These are phyloP conservation scores for Pythium volutum DNA, from an alignment of 352 stramenopile species.

Conservation along the genomic window DNA sequence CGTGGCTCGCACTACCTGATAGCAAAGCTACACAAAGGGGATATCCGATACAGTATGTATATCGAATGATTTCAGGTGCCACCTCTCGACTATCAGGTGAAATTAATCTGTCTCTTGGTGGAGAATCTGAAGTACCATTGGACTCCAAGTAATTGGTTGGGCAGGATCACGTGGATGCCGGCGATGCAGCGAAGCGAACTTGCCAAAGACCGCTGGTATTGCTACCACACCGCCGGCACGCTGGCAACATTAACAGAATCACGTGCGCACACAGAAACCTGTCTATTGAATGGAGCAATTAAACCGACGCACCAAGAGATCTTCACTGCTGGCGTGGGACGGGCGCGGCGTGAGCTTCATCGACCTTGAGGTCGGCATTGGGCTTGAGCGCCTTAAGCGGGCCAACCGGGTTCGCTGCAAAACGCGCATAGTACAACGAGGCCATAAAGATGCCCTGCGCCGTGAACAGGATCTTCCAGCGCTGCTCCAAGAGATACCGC, in stretches of 20 bases:
- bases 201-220: too few species aligned
- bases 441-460: slow-evolving; percentile 68
- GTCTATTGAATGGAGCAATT: not conserved
- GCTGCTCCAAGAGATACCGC: slow-evolving; percentile 58
- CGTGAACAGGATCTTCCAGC: slow-evolving; percentile 77
- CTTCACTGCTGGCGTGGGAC: not conserved
- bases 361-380: slow-evolving; percentile 22
- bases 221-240: too few species aligned
- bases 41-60: too few species aligned
- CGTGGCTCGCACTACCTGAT: too few species aligned
- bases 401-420: slow-evolving; percentile 24
- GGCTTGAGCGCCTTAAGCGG: slow-evolving; percentile 32
- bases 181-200: too few species aligned
- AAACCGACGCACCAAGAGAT: not conserved
- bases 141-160: too few species aligned
- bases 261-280: not conserved
- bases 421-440: slow-evolving; percentile 60
- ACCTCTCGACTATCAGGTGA: too few species aligned
- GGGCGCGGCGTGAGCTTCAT: slow-evolving; percentile 16
- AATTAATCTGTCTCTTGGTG: too few species aligned
- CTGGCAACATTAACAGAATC: not conserved
- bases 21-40: too few species aligned
- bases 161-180: too few species aligned
- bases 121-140: too few species aligned
- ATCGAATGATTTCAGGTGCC: too few species aligned